These are phyloP conservation scores for Vitis rupestris DNA, from an alignment of 164 flowering plant species.

Conservation along the genomic window DNA sequence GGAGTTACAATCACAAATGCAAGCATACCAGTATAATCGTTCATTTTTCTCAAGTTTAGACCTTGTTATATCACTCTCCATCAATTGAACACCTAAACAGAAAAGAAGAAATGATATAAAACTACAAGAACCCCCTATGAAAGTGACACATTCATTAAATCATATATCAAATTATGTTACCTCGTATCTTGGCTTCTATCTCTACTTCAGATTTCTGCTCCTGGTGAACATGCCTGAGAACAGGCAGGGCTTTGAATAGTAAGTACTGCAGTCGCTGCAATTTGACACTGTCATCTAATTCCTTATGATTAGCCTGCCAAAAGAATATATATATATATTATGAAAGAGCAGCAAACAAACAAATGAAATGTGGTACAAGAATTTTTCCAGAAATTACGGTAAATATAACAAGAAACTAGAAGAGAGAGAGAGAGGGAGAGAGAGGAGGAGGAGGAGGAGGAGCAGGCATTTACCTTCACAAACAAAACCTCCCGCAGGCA, in stretches of 20 bases:
- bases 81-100: slow-evolving; percentile 34
- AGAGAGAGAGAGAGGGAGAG: background rate
- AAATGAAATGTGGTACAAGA: no score
- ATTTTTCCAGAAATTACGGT: background rate
- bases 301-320: slow-evolving; percentile 35
- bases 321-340: background rate
- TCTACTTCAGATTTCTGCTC: slow-evolving; percentile 63
- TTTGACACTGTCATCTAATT: slow-evolving; percentile 35
- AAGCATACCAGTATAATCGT: slow-evolving; percentile 59
- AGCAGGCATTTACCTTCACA: slow-evolving; percentile 29
- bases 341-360: background rate
- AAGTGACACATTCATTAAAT: background rate
- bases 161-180: slow-evolving; percentile 24
- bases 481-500: slow-evolving; percentile 50
- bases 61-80: slow-evolving; percentile 37
- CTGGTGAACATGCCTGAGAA: slow-evolving; percentile 51
- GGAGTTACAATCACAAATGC: no score
- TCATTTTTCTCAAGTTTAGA: slow-evolving; percentile 57
- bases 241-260: slow-evolving; percentile 56
- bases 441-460: background rate
- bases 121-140: no score
- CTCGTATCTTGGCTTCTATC: slow-evolving; percentile 52
- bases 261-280: slow-evolving; percentile 53
- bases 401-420: background rate
- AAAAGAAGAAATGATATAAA: slow-evolving; percentile 1